Percentiles rank a stretch among this genome's conserved stretches.
Evolutionary conservation across 108 stramenopile genomes (phyloP).

Genomic region (Nitzschia putrida): DNA sequence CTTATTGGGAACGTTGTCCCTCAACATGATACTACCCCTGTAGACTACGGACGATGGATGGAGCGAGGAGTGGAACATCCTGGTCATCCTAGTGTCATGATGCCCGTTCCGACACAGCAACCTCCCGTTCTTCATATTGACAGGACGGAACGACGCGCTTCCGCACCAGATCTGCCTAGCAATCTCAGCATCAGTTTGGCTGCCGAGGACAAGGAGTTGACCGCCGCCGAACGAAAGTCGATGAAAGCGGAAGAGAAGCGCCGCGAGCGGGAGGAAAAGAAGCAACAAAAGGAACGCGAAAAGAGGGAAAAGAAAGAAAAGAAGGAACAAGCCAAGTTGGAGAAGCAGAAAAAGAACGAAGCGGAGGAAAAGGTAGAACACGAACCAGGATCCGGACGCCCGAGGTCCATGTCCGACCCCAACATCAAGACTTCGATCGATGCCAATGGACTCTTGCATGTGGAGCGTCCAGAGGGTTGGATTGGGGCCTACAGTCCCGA

Average conservation of each 20-base stretch:
- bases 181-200: constrained; percentile 16
- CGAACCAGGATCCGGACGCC: constrained; percentile 72
- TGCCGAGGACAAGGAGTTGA: constrained; percentile 17
- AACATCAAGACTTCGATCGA: constrained; percentile 61
- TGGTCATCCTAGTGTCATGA: too few species aligned
- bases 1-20: constrained; percentile 31
- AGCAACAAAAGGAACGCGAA: constrained; percentile 39
- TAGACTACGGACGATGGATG: constrained; percentile 72
- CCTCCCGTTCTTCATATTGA: constrained; percentile 14
- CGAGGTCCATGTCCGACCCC: constrained; percentile 84
- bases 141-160: neutral
- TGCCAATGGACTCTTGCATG: constrained; percentile 67
- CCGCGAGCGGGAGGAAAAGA: constrained; percentile 19
- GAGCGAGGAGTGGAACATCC: constrained; percentile 27
- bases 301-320: constrained; percentile 54
- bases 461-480: constrained; percentile 85
- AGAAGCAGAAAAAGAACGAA: constrained; percentile 52
- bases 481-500: constrained; percentile 97
- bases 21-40: constrained; percentile 25
- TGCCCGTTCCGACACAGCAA: constrained; percentile 6
- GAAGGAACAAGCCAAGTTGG: constrained; percentile 52
- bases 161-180: constrained; percentile 5
- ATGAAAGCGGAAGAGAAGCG: constrained; percentile 16
- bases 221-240: constrained; percentile 17
- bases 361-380: constrained; percentile 55